Evolutionary conservation across 2,329 filamentous ascomycete species (phyloP).

Genomic region (Colletotrichum orchidophilum): DNA sequence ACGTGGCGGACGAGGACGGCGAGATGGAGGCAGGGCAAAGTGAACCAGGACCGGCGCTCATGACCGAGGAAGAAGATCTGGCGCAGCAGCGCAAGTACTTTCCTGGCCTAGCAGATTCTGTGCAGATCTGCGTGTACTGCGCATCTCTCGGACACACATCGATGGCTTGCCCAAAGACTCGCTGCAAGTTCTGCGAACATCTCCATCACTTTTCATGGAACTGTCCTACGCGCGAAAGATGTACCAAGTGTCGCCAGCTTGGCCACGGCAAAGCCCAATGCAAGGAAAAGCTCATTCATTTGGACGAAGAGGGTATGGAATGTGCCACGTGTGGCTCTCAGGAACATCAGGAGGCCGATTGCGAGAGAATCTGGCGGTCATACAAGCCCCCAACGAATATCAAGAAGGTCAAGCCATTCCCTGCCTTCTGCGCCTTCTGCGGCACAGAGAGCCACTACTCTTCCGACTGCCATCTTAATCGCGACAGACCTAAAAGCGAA

Average conservation of each 20-base stretch:
- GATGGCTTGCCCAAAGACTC: conserved; percentile 53
- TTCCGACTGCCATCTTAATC: conserved; percentile 57
- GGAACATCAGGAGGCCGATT: conserved; percentile 68
- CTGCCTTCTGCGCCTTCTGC: conserved; percentile 65
- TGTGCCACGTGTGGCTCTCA: conserved; percentile 69
- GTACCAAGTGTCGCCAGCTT: conserved; percentile 68
- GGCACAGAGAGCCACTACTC: conserved; percentile 65
- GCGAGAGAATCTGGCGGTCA: conserved; percentile 69
- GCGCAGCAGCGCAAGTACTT: conserved; percentile 60
- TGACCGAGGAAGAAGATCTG: conserved; percentile 43
- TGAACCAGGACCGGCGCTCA: conserved; percentile 18
- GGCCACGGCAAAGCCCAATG: conserved; percentile 66
- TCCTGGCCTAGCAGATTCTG: conserved; percentile 54
- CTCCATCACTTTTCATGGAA: conserved; percentile 56
- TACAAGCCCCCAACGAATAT: conserved; percentile 54
- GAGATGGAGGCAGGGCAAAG: neutral
- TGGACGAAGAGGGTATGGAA: conserved; percentile 61
- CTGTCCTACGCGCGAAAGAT: conserved; percentile 62
- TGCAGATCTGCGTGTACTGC: conserved; percentile 61
- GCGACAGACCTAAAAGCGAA: conserved; percentile 42
- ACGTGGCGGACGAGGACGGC: conserved; percentile 15
- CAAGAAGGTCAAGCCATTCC: conserved; percentile 60
- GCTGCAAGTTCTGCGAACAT: conserved; percentile 59
- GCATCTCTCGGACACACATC: conserved; percentile 57
- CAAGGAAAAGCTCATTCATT: conserved; percentile 61